Evolutionary conservation across 208 protist genomes (phyloP), one percentile per base, ranked within the genome.

Genomic region (Trypanosoma scelopori): DNA sequence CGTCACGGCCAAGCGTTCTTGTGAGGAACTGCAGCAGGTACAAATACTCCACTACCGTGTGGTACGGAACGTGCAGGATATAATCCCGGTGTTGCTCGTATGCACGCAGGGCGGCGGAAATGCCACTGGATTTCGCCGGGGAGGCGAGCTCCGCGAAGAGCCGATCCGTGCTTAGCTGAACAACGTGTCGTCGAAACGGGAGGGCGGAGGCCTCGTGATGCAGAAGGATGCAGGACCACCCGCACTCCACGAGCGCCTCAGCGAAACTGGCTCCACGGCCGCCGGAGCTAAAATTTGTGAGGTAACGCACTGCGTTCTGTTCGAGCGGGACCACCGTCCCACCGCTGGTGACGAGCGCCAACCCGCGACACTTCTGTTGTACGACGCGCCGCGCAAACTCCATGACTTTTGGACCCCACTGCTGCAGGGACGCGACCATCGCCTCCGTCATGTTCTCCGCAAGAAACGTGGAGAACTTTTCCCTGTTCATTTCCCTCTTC

Each of bases 251-350:
- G 32, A 91, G 73, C 27, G 60, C 56, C 49, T 95, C 89, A 4
- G 84, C 81, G 28, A 93, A 68, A 46, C 48, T 72, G 12, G 89
- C 89, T 13, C 89, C 89, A 46, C 89, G 86, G 28, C 78, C 80
- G 58, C 89, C 89, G 52, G 74, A 83, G 74, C 85, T 92, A 57
- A 95, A 92, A 78, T 95, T 95, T 18, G 81, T 85, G 48, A 95
- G 42, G 61, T 78, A 93, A 65, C 89, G 89, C 20, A 95, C 89
- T 18, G 89, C 76, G 57, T 92, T 86, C n/a, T 83, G 71, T 75
- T 95, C 89, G 6, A 95, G 71, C 4, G 89, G 84, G 27, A 92
- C 86, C 5, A 67, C 64, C 3, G 89, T 95, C 41, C 86, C 86
- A 18, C 89, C 89, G 58, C 86, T 91, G 3, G 89, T 92, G 67